Percentiles rank a stretch among this genome's conserved stretches.
These are phyloP conservation scores for Solanum ahanhuiri DNA, from an alignment of 257 asterid genomes.

Conservation along the genomic window DNA sequence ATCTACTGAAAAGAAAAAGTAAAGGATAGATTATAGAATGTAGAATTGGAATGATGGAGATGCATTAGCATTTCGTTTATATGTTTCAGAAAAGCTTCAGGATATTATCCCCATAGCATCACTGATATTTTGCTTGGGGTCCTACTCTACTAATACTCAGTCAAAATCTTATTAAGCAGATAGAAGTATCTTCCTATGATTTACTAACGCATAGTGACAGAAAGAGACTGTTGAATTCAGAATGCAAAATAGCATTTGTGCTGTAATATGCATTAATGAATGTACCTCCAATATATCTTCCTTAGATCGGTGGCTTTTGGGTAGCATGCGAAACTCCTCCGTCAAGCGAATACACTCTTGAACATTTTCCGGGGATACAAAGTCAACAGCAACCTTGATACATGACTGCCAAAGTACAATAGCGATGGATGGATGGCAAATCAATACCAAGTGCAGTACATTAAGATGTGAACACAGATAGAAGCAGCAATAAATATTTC, in stretches of 20 bases:
- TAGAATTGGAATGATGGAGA: background rate
- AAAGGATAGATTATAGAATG: background rate
- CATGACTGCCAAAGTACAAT: constrained; percentile 24
- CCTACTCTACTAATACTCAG: background rate
- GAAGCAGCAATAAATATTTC: background rate
- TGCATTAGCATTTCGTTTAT: background rate
- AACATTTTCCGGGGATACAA: constrained; percentile 40
- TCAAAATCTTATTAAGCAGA: background rate
- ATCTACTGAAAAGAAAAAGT: background rate
- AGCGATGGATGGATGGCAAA: background rate
- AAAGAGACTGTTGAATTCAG: background rate
- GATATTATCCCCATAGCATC: background rate
- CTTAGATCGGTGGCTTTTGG: constrained; percentile 31
- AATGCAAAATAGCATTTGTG: background rate
- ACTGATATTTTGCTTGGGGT: background rate
- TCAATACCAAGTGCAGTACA: background rate
- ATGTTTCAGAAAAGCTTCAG: background rate
- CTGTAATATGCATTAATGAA: background rate
- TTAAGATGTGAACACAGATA: background rate
- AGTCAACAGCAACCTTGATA: constrained; percentile 32
- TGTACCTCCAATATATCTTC: constrained; percentile 42
- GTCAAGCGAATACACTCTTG: constrained; percentile 31
- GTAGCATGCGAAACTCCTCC: constrained; percentile 41
- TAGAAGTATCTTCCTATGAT: background rate
- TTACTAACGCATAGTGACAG: background rate